Conservation (phyloP, 371 early-diverging fungal genomes). For the Rhizopus delemar region DNA sequence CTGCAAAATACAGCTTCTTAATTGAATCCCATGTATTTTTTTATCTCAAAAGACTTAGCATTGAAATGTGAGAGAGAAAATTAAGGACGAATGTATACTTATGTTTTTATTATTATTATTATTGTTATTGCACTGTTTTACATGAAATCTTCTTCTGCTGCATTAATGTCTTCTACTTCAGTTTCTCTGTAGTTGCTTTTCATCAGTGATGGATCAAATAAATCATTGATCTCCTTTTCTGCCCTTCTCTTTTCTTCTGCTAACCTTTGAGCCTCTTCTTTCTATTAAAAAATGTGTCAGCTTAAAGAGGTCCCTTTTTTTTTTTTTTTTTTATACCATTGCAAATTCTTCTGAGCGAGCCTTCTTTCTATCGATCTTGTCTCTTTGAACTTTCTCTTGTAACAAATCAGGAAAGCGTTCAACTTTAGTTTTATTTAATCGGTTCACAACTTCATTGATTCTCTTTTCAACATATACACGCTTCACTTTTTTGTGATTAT, state of each 20-base stretch:
- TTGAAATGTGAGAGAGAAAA: too few relatives aligned
- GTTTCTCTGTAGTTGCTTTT: conserved; percentile 59
- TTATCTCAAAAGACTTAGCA: too few relatives aligned
- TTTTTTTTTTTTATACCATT: background rate
- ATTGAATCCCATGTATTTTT: too few relatives aligned
- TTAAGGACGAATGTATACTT: too few relatives aligned
- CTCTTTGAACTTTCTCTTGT: conserved; percentile 68
- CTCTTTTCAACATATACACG: conserved; percentile 79
- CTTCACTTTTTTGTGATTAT: conserved; percentile 74
- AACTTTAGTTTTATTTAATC: conserved; percentile 90
- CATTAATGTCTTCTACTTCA: conserved; percentile 59
- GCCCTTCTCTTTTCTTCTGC: conserved; percentile 45
- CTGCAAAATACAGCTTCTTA: too few relatives aligned
- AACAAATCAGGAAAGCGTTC: conserved; percentile 78
- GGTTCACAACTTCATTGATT: conserved; percentile 84
- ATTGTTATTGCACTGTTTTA: conserved; percentile 22
- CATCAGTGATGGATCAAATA: conserved; percentile 64
- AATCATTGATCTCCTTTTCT: conserved; percentile 54
- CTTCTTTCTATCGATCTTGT: conserved; percentile 57
- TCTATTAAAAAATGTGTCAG: conserved; percentile 20
- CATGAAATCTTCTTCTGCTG: conserved; percentile 78
- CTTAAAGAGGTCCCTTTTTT: conserved; percentile 21
- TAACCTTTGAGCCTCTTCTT: conserved; percentile 34
- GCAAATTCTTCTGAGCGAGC: conserved; percentile 54
- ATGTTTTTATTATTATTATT: too few relatives aligned